phyloP scores from a whole-genome alignment of 345 rosid genomes.

The Cardamine resedifolia region DNA sequence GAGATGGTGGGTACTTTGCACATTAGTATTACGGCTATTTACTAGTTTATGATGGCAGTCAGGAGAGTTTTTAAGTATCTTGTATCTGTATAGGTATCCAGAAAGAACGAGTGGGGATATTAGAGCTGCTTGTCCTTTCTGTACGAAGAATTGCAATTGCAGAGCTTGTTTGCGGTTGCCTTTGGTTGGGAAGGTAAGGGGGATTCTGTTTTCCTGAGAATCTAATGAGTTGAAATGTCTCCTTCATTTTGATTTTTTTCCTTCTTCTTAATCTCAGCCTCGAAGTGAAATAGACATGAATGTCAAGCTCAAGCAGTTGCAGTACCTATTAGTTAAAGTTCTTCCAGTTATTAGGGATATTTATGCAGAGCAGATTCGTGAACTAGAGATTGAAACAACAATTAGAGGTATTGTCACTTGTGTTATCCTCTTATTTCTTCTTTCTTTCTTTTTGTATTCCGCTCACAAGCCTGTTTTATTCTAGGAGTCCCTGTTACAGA shows the following conservation, averaged over 20 bases:
- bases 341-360: slow-evolving; percentile 38
- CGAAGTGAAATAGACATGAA: background rate
- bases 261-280: slow-evolving; percentile 11
- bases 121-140: slow-evolving; percentile 31
- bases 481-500: slow-evolving; percentile 28
- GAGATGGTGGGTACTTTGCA: slow-evolving; percentile 25
- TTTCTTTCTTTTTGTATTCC: background rate
- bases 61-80: background rate
- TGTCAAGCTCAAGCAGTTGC: slow-evolving; percentile 38
- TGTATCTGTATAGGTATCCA: slow-evolving; percentile 23
- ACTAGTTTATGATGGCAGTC: background rate
- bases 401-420: slow-evolving; percentile 28
- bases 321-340: slow-evolving; percentile 37
- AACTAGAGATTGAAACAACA: slow-evolving; percentile 37
- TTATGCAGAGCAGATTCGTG: slow-evolving; percentile 26
- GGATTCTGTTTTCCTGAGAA: background rate
- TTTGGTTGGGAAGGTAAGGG: slow-evolving; percentile 33
- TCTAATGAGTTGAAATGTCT: slow-evolving; percentile 5
- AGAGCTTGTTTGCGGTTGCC: slow-evolving; percentile 35
- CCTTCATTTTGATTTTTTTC: background rate
- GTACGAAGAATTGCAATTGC: slow-evolving; percentile 33
- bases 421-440: background rate
- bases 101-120: slow-evolving; percentile 24
- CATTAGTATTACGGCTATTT: no score
- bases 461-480: slow-evolving; percentile 1